These are phyloP conservation scores for Cordyceps javanica DNA, from an alignment of 2,329 filamentous ascomycete species.

Conservation along the genomic window DNA sequence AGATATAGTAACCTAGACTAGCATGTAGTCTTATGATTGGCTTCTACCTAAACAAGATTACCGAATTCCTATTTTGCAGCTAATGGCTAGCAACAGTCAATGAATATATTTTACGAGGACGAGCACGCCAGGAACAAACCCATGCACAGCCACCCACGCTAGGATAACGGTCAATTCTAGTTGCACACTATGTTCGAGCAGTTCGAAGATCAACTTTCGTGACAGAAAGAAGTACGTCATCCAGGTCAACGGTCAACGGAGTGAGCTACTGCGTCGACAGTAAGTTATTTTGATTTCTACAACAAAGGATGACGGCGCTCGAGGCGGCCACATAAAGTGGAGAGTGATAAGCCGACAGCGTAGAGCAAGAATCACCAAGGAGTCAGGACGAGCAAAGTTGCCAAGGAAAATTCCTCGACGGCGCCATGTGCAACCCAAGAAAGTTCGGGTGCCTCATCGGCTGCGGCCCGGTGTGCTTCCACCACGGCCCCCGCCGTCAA, in stretches of 20 bases:
- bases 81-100: neutral
- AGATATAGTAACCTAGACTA: neutral
- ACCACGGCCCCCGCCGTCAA: neutral
- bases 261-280: neutral
- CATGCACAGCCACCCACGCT: neutral
- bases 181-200: neutral
- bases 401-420: neutral
- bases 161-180: neutral
- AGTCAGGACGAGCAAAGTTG: neutral
- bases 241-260: neutral
- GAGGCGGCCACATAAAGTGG: too few species aligned
- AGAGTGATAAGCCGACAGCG: neutral
- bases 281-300: neutral
- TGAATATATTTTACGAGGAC: neutral
- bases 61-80: neutral
- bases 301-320: neutral
- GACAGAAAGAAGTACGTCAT: neutral
- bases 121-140: neutral
- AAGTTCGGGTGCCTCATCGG: neutral
- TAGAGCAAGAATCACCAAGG: neutral
- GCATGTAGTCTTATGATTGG: neutral
- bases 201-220: neutral
- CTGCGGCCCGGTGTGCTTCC: neutral
- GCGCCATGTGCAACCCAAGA: neutral
- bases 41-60: neutral